phyloP scores from a whole-genome alignment of 2,329 filamentous ascomycete species.

The Beauveria rudraprayagi region DNA sequence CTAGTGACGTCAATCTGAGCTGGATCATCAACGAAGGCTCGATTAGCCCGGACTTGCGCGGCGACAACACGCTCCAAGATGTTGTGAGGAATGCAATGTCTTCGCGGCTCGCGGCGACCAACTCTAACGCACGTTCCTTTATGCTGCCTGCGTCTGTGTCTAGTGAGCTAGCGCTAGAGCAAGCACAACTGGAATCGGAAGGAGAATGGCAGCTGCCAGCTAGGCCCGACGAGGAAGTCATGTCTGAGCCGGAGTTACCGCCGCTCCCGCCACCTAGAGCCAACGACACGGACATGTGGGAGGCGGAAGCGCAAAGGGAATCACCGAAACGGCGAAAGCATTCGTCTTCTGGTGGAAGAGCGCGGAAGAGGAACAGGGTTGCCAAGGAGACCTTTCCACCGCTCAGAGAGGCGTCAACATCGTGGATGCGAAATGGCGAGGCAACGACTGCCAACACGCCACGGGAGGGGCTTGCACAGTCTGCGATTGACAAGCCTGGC shows the following conservation, averaged over 20 bases:
- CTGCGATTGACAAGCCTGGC: conserved; percentile 13
- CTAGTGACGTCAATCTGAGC: conserved; percentile 31
- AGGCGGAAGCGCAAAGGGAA: conserved; percentile 44
- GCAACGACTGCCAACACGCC: not conserved
- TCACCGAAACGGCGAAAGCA: conserved; percentile 27
- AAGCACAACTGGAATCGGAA: not conserved
- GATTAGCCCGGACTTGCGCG: conserved; percentile 27
- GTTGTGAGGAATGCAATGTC: conserved; percentile 15
- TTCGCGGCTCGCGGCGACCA: not conserved
- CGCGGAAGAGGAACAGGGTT: too few species aligned
- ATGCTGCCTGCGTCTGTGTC: not conserved
- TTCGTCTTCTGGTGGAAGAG: conserved; percentile 20
- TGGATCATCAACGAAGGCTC: conserved; percentile 33
- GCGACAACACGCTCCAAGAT: conserved; percentile 27
- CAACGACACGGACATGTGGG: conserved; percentile 49
- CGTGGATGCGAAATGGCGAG: conserved; percentile 25
- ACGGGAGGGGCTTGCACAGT: not conserved
- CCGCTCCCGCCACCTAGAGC: conserved; percentile 15
- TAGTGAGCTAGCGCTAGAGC: not conserved
- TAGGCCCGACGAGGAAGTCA: too few species aligned
- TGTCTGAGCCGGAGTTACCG: not conserved
- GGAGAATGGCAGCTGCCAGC: not conserved
- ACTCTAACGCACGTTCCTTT: not conserved
- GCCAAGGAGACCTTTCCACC: too few species aligned
- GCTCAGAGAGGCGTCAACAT: too few species aligned